Evolutionary conservation across 1,284 basidiomycete species (phyloP), one percentile per base, ranked within the genome.

Genomic region (Cryptococcus depauperatus): DNA sequence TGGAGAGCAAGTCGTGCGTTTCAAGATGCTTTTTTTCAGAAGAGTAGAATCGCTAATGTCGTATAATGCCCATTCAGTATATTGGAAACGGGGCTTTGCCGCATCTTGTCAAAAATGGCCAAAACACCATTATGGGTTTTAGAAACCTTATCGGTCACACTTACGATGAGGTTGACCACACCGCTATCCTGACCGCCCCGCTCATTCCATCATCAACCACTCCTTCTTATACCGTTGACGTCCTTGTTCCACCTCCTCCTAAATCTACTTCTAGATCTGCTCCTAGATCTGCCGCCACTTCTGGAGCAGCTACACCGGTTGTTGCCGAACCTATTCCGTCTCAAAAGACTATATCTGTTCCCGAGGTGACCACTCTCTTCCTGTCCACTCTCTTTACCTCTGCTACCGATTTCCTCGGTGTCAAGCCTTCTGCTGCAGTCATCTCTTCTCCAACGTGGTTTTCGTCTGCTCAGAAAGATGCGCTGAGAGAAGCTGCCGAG

Each of bases 51-150:
- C 28, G 22, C 10, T n/a, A 26, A 33, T 21, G 13, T 25, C 29
- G 35, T 18, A 14, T 25, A 11, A 25, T n/a, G n/a, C n/a, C 2
- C 18, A 28, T 16, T 28, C 60, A 92, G 87, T 97, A 98, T 75
- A 85, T 95, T 46, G 93, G 93, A 57, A 95, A 90, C 73, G 88
- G 92, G 66, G 93, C 93, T 41, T 89, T 84, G 62, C 84, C 82
- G 9, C 93, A 98, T 67, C 83, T 97, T 39, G 85, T 98, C 25
- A 92, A 96, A 72, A 98, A 98, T 70, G 77, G 85, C 4, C 77
- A 83, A 66, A 98, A 98, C 71, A 95, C 92, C 29, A 92, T 98
- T 62, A 83, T 83, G 41, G 85, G 85, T 9, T 98, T 98, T 77
- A 78, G 92, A 40, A 91, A 96, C 70, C 75, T 97, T 9, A 77